phyloP scores from a whole-genome alignment of 148 eudicot species.

The Mesembryanthemum crystallinum region DNA sequence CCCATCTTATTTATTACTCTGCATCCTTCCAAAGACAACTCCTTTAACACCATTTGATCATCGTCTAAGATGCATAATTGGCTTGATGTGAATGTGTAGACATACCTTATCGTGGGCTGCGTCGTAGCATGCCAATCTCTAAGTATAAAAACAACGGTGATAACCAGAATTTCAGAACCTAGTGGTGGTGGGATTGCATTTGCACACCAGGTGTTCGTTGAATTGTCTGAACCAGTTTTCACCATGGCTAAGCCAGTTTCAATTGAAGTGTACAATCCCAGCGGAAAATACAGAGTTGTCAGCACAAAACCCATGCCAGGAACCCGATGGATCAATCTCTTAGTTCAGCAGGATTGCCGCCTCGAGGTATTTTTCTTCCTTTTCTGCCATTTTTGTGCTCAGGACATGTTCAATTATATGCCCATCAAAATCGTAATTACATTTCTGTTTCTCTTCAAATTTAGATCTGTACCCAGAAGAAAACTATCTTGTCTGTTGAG shows the following conservation, averaged over 20 bases:
- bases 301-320: conserved; percentile 99
- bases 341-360: conserved; percentile 82
- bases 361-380: conserved; percentile 53
- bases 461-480: conserved; percentile 89
- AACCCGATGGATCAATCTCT: conserved; percentile 89
- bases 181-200: neutral
- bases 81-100: neutral
- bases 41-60: conserved; percentile 22
- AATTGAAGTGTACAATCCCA: conserved; percentile 88
- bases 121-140: conserved; percentile 6
- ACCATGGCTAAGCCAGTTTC: conserved; percentile 82
- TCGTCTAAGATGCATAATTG: neutral
- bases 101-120: conserved; percentile 13
- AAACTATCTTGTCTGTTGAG: conserved; percentile 89
- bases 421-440: neutral
- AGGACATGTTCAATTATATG: neutral
- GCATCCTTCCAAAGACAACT: neutral
- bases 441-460: neutral
- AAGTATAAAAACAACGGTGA: conserved; percentile 11
- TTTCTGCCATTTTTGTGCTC: neutral
- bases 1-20: conserved; percentile 10
- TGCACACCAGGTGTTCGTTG: conserved; percentile 21
- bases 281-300: conserved; percentile 90
- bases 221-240: conserved; percentile 4
- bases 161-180: neutral